phyloP scores from a whole-genome alignment of 2,329 filamentous ascomycete species.

The Pleurostoma richardsiae region DNA sequence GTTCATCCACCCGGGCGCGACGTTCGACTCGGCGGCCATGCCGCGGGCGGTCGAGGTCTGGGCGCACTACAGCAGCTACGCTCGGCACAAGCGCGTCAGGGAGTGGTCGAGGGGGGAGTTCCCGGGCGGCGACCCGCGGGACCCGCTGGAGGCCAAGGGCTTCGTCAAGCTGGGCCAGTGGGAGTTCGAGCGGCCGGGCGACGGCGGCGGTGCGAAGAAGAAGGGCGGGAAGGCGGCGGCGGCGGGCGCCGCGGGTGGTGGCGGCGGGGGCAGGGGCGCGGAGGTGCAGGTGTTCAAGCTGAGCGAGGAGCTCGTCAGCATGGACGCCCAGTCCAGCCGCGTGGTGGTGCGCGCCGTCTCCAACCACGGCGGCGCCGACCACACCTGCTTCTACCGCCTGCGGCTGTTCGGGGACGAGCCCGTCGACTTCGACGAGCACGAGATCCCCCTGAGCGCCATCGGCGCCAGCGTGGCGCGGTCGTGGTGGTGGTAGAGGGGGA shows the following conservation, averaged over 20 bases:
- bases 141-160: conserved; percentile 24
- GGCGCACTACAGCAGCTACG: conserved; percentile 48
- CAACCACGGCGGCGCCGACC: conserved; percentile 53
- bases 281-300: conserved; percentile 48
- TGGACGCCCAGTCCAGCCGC: conserved; percentile 43
- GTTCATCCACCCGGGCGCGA: conserved; percentile 60
- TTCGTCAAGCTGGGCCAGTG: conserved; percentile 57
- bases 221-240: conserved; percentile 29
- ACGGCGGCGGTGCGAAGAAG: conserved; percentile 26
- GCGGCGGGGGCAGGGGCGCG: conserved; percentile 26
- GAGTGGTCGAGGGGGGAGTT: conserved; percentile 39
- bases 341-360: conserved; percentile 49
- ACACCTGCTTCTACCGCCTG: conserved; percentile 64
- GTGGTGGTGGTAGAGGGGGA: conserved; percentile 4
- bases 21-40: conserved; percentile 55
- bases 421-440: too few species aligned
- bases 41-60: conserved; percentile 69
- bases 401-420: conserved; percentile 44
- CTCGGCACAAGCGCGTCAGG: conserved; percentile 30
- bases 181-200: conserved; percentile 40
- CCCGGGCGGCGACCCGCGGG: conserved; percentile 19
- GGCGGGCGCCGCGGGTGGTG: conserved; percentile 21
- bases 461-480: neutral
- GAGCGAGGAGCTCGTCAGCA: conserved; percentile 39
- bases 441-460: neutral